These are phyloP conservation scores for Leptomonas seymouri DNA, from an alignment of 208 protist species.

Conservation along the genomic window DNA sequence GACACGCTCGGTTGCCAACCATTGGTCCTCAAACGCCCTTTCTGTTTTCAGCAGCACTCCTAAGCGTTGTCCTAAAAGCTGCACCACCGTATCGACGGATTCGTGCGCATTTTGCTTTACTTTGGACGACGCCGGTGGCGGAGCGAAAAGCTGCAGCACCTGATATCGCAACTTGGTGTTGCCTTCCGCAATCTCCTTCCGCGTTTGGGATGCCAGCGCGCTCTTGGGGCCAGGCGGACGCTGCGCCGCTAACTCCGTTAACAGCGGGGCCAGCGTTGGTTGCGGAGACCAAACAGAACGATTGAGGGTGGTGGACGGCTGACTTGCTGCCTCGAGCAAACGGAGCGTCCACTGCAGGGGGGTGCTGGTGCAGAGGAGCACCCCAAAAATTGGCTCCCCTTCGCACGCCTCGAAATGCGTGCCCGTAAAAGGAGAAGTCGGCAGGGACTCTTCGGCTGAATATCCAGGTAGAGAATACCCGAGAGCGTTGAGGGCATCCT, in stretches of 20 bases:
- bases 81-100: conserved; percentile 35
- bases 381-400: conserved; percentile 35
- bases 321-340: conserved; percentile 31
- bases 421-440: conserved; percentile 29
- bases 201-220: conserved; percentile 17
- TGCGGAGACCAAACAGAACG: conserved; percentile 50
- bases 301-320: conserved; percentile 9
- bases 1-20: conserved; percentile 66
- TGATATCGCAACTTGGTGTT: conserved; percentile 33
- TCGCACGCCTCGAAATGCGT: conserved; percentile 15
- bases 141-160: conserved; percentile 31
- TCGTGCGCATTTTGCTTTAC: conserved; percentile 43
- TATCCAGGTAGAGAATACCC: conserved; percentile 1
- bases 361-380: conserved; percentile 55
- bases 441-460: not conserved
- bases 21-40: conserved; percentile 66
- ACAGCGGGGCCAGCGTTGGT: conserved; percentile 14
- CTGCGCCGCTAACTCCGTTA: conserved; percentile 19
- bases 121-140: conserved; percentile 24
- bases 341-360: conserved; percentile 62
- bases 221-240: conserved; percentile 25
- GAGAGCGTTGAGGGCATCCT: conserved; percentile 14
- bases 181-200: conserved; percentile 30
- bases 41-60: conserved; percentile 57
- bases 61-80: conserved; percentile 63